phyloP scores from a whole-genome alignment of 73 alveolate genomes.

The Tetrahymena thermophila region DNA sequence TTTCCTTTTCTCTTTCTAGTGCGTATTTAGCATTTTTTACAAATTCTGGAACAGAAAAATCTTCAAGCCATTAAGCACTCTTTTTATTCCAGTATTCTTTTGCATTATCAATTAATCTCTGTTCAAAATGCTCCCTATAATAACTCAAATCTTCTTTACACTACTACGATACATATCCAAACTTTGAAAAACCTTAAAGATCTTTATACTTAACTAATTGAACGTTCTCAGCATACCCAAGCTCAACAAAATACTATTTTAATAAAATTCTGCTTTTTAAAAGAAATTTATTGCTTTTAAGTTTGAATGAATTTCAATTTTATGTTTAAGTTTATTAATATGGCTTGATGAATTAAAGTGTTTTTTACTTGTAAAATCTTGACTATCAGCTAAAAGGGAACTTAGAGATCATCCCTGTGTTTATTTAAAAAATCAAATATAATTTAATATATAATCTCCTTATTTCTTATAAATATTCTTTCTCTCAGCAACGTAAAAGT shows the following conservation, averaged over 20 bases:
- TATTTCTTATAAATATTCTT: background rate
- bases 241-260: background rate
- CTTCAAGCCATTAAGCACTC: background rate
- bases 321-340: too few species aligned
- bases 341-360: too few species aligned
- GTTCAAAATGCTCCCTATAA: background rate
- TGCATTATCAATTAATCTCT: background rate
- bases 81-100: background rate
- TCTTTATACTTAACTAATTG: background rate
- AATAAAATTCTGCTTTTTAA: background rate
- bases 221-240: background rate
- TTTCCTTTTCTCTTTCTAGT: background rate
- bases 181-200: background rate
- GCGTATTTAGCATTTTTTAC: background rate
- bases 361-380: background rate
- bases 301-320: background rate
- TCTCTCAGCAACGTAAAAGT: background rate
- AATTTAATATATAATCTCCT: background rate
- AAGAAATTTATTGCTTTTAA: background rate
- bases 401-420: background rate
- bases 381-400: background rate
- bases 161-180: background rate
- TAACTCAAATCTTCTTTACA: background rate
- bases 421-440: background rate
- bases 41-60: background rate